Evolutionary conservation across 2,329 filamentous ascomycete genomes (phyloP).

Genomic region (Exophiala oligosperma): DNA sequence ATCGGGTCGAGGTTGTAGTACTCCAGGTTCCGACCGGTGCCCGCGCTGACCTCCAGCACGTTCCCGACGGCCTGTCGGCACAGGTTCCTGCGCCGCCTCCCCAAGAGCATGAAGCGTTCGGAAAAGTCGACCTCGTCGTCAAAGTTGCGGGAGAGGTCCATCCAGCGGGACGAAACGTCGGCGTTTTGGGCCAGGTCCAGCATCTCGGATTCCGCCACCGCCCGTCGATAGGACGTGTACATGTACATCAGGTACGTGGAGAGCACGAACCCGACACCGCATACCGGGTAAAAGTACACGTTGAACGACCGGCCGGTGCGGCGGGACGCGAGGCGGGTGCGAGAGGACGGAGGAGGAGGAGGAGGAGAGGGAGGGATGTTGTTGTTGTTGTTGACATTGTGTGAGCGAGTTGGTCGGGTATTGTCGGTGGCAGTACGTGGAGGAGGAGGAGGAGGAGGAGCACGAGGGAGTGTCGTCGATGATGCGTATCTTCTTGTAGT

Average conservation of each 20-base stretch:
- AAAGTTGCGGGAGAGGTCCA: conserved; percentile 43
- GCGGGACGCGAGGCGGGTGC: conserved; percentile 23
- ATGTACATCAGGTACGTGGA: conserved; percentile 46
- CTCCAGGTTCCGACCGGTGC: conserved; percentile 50
- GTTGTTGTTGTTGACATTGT: background rate
- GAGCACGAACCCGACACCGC: conserved; percentile 40
- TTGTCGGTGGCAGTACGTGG: too few relatives aligned
- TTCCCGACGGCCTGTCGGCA: conserved; percentile 45
- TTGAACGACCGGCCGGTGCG: conserved; percentile 29
- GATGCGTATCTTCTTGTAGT: too few relatives aligned
- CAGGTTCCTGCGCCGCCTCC: conserved; percentile 42
- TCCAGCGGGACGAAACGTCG: conserved; percentile 50
- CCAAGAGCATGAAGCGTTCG: conserved; percentile 44
- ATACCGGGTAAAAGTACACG: conserved; percentile 38
- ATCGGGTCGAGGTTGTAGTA: conserved; percentile 43
- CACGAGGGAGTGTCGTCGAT: too few relatives aligned
- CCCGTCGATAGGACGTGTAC: conserved; percentile 43
- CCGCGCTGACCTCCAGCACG: conserved; percentile 51
- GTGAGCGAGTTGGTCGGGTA: background rate
- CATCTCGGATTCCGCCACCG: conserved; percentile 29
- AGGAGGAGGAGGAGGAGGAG: too few relatives aligned
- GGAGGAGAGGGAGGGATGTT: conserved; percentile 3
- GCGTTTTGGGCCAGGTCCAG: conserved; percentile 27
- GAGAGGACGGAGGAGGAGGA: conserved; percentile 25
- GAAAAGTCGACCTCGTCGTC: conserved; percentile 48